phyloP scores from a whole-genome alignment of 768 basidiomycete genomes.

The Boletus subparvulus region DNA sequence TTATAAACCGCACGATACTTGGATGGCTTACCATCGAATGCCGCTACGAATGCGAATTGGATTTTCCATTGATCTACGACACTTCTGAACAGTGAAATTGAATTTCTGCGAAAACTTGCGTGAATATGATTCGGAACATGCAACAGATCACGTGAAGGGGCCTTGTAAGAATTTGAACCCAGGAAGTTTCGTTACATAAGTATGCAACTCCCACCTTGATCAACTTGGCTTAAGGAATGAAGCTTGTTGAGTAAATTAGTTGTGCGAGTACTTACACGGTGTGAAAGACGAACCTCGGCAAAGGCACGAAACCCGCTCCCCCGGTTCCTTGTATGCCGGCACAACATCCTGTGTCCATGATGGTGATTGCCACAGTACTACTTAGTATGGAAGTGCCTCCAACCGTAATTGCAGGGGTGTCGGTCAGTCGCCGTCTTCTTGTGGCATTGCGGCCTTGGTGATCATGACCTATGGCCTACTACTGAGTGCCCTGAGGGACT shows the following conservation, averaged over 20 bases:
- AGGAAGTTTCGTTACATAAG: neutral
- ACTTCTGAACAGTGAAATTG: no score
- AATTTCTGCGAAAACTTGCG: no score
- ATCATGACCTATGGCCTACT: no score
- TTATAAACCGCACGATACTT: neutral
- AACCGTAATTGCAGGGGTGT: neutral
- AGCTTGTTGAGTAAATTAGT: no score
- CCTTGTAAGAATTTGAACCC: no score
- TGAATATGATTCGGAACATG: neutral
- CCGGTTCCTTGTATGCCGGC: no score
- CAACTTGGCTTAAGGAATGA: neutral
- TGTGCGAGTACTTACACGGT: neutral
- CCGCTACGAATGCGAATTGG: neutral
- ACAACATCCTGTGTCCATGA: no score
- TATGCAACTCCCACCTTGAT: neutral
- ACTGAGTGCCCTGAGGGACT: no score
- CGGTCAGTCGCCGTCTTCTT: neutral
- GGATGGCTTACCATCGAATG: neutral
- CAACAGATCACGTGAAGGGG: neutral
- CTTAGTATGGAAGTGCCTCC: no score
- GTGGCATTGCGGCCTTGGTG: neutral
- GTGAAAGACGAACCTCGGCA: neutral
- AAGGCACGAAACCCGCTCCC: no score
- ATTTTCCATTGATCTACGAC: no score
- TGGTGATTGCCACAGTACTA: no score